Evolutionary conservation across 805 yeast species (phyloP).

Genomic region (Candida yuanshanica): DNA sequence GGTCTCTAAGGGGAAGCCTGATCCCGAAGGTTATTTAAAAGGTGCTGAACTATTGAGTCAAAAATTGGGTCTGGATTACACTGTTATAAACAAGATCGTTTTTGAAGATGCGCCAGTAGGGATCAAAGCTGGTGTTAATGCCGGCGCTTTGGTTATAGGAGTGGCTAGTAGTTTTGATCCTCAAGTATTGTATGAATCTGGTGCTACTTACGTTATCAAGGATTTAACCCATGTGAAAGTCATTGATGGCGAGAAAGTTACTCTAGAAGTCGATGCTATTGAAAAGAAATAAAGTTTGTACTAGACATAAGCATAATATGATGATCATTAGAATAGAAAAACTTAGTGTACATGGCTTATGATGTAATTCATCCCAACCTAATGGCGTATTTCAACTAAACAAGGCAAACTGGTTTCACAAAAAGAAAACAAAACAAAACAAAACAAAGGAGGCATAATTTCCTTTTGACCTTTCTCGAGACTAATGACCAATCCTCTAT

Average conservation of each 20-base stretch:
- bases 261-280: conserved; percentile 20
- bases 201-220: conserved; percentile 78
- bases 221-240: conserved; percentile 42
- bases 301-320: too few species aligned
- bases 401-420: too few species aligned
- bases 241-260: conserved; percentile 18
- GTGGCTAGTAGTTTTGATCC: conserved; percentile 76
- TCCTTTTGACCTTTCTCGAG: too few species aligned
- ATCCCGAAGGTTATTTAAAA: conserved; percentile 68
- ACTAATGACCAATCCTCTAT: too few species aligned
- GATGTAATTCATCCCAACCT: too few species aligned
- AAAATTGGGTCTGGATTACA: conserved; percentile 31
- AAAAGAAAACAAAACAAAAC: too few species aligned
- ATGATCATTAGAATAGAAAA: too few species aligned
- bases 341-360: too few species aligned
- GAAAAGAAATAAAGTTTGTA: conserved; percentile 11
- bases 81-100: conserved; percentile 45
- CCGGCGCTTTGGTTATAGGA: conserved; percentile 82
- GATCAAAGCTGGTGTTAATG: conserved; percentile 75
- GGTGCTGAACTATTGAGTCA: conserved; percentile 41
- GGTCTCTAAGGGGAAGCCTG: conserved; percentile 78
- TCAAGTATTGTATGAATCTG: conserved; percentile 44
- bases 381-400: too few species aligned
- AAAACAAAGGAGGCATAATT: too few species aligned
- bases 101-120: conserved; percentile 94